Base-by-base conservation (phyloP, 495 filamentous ascomycete species). In the Aspergillus sparsus region DNA sequence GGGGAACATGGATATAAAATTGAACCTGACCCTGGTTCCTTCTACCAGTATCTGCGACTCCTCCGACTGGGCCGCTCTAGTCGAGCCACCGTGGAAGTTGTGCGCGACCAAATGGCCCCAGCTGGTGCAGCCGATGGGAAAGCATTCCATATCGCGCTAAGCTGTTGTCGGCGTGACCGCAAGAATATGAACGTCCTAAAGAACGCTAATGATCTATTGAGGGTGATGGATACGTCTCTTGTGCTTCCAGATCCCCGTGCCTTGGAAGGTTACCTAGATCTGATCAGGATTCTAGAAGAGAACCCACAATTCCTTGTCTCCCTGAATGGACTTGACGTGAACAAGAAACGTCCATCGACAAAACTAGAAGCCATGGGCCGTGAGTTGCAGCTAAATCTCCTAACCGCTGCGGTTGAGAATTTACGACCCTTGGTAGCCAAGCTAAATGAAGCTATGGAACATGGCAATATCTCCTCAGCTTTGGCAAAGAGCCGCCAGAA, bases 131-230 rank as follows among this genome's bases (percentile, higher is more conserved):
- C 81, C 16, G 71, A 69, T 15, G 62, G 70, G 5, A 82, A 83
- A 49, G 84, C 83, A 15, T 90, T 93, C 73, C 83, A 85, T 50
- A 83, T 91, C 39, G 91, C 87, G 33, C 81, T 96, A 68, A 78
- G 75, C 41, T 74, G 79, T 44, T 96, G 91, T 68, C 74, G 77
- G 16, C 78, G 87, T 42, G 90, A 96, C 74, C 83, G 81, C 58
- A 81, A 82, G 27, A 96, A 95, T 71, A 67, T 63, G n/a, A 78
- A 83, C 39, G 80, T 83, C 10, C 78, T 91, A 55, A 45, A 65
- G 0, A 71, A 85, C 63, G 86, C 87, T 0, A 79, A 78, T 42
- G 75, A 77, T 54, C 69, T 92, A 6, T 68, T 92, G 11, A 66
- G 80, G 4, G 60, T 82, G 16, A 89, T 92, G 86, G 57, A 69